Evolutionary conservation across 768 basidiomycete genomes (phyloP), one percentile per base, ranked within the genome.

Genomic region (Auriscalpium microsporum): DNA sequence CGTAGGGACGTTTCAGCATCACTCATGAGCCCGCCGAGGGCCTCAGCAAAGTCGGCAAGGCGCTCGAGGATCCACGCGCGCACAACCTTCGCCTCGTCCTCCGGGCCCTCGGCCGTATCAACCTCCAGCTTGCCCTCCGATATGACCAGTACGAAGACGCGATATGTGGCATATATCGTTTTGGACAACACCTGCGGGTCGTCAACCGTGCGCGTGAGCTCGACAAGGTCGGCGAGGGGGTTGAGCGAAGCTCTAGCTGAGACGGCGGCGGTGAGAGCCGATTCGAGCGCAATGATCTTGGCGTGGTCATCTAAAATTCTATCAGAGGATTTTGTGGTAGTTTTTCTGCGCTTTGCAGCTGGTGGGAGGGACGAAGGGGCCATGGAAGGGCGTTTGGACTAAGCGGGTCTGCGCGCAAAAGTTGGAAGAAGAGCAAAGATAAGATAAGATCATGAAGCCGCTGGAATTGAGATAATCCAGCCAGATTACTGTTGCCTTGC

Each of bases 1-100:
- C 86, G 75, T 34, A 97, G 65, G 10, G 75, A 70, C 45, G 83
- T 77, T 65, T 97, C 93, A 19, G 86, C 80, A 60, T 92, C 88
- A 64, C 87, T 79, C 59, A 95, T 64, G 33, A 94, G 67, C 2
- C 84, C 80, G 14, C 76, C 77, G 48, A 96, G 73, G 48, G 88
- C 77, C 34, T 81, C 78, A 45, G 83, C 77, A 68, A 86, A 97
- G 2, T 76, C 71, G 52, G 86, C 78, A 50, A 94, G 72, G 45
- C 83, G 75, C 57, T 85, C 90, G 76, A 82, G 82, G 50, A 94
- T 71, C 94, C 94, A 97, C 23, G 75, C 73, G 58, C 84, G 81
- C 8, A 93, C 87, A 10, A 74, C 67, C 56, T 74, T 75, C 16
- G 79, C 75, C 62, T 81, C 81, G 28, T 28, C 28, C 28, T 28